These are phyloP conservation scores for Cardamine occulta DNA, from an alignment of 345 rosid species.

Conservation along the genomic window DNA sequence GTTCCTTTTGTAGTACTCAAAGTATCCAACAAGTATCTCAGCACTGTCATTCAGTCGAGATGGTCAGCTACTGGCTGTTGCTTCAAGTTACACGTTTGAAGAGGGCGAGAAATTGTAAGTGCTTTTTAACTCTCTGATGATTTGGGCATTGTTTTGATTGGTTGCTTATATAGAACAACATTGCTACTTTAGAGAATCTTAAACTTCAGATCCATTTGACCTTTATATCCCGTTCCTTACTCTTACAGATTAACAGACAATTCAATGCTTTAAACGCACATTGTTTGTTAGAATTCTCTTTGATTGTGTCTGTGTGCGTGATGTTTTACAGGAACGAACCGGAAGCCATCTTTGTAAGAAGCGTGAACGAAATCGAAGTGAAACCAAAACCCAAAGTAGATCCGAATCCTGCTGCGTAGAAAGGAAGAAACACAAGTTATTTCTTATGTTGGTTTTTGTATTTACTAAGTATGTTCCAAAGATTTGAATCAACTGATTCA, in stretches of 20 bases:
- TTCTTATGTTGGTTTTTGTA: slow-evolving; percentile 3
- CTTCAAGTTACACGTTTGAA: slow-evolving; percentile 95
- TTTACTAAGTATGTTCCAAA: slow-evolving; percentile 1
- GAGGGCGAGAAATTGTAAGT: slow-evolving; percentile 95
- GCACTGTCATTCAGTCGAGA: slow-evolving; percentile 97
- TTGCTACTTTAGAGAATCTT: neutral
- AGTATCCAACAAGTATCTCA: slow-evolving; percentile 87
- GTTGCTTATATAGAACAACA: slow-evolving; percentile 2
- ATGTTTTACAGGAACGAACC: slow-evolving; percentile 81
- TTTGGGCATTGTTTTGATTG: slow-evolving; percentile 12
- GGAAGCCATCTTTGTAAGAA: slow-evolving; percentile 85
- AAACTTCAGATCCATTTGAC: neutral
- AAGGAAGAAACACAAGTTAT: slow-evolving; percentile 13
- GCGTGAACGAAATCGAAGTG: slow-evolving; percentile 87
- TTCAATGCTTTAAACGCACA: neutral
- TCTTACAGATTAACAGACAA: slow-evolving; percentile 3
- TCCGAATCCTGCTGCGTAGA: slow-evolving; percentile 72
- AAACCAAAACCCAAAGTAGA: slow-evolving; percentile 92
- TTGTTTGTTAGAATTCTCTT: neutral
- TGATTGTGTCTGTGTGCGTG: slow-evolving; percentile 19
- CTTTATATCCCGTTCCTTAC: neutral
- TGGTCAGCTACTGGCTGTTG: slow-evolving; percentile 93
- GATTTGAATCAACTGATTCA: slow-evolving; percentile 4
- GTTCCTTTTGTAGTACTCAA: slow-evolving; percentile 70
- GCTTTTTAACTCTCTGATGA: neutral